These are phyloP conservation scores for Yarrowia keelungensis DNA, from an alignment of 805 yeast species.

Conservation along the genomic window DNA sequence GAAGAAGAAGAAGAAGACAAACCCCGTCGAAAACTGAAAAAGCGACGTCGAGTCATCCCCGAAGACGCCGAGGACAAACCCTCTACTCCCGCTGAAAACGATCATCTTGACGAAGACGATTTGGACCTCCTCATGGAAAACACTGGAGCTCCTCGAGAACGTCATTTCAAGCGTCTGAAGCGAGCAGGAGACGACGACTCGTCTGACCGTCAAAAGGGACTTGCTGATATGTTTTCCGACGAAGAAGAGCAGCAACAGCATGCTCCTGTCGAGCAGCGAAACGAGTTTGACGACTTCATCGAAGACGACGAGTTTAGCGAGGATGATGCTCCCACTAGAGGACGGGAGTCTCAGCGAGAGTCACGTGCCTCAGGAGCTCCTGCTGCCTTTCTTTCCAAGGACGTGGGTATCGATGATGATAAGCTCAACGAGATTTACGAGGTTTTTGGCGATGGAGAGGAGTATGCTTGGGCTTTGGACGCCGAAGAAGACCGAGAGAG, in stretches of 20 bases:
- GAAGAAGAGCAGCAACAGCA: constrained; percentile 47
- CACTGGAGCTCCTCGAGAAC: constrained; percentile 59
- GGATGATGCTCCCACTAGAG: constrained; percentile 38
- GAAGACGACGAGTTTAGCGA: constrained; percentile 97
- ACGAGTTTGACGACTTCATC: constrained; percentile 95
- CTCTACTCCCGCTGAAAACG: constrained; percentile 25
- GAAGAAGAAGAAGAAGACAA: constrained; percentile 66
- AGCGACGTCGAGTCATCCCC: constrained; percentile 41
- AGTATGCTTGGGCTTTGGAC: constrained; percentile 97
- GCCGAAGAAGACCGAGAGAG: constrained; percentile 73
- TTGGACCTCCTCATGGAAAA: constrained; percentile 89
- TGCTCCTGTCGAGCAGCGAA: constrained; percentile 47
- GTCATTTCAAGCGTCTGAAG: constrained; percentile 81
- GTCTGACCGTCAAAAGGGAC: constrained; percentile 51
- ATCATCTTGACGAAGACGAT: constrained; percentile 85
- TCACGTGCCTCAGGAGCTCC: constrained; percentile 38
- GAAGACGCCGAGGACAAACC: constrained; percentile 37
- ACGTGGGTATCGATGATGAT: constrained; percentile 76
- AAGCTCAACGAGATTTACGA: constrained; percentile 91
- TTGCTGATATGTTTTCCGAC: constrained; percentile 76
- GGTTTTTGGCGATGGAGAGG: constrained; percentile 96
- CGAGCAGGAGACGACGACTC: constrained; percentile 63
- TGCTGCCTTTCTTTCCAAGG: constrained; percentile 46
- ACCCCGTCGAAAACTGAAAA: constrained; percentile 44
- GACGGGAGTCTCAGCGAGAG: constrained; percentile 27